Percentiles rank a stretch among this genome's conserved stretches.
phyloP scores from a whole-genome alignment of 2,329 filamentous ascomycete species.

The Scedosporium dehoogii region DNA sequence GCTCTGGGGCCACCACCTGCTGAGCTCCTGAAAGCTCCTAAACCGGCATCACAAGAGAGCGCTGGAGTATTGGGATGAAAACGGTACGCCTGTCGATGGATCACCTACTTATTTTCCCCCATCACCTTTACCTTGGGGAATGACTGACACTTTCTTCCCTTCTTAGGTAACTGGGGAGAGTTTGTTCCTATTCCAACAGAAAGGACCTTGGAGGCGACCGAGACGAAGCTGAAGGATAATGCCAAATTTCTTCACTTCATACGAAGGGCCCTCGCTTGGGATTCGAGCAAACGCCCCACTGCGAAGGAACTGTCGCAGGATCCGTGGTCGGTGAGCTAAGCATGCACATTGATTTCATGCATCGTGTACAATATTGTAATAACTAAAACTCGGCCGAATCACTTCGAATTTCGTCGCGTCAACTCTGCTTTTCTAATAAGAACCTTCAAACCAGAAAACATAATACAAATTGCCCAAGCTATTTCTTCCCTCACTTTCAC shows the following conservation, averaged over 20 bases:
- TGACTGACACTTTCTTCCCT: background rate
- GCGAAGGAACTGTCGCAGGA: background rate
- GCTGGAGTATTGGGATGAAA: background rate
- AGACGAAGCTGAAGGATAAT: background rate
- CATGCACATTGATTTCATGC: too few species aligned
- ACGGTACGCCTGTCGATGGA: background rate
- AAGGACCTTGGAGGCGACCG: background rate
- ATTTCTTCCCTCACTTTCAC: too few species aligned
- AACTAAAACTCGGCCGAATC: too few species aligned
- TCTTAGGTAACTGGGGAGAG: background rate
- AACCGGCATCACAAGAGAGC: background rate
- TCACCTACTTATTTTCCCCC: too few species aligned
- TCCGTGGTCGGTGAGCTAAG: background rate
- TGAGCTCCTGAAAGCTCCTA: background rate
- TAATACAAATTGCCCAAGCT: too few species aligned
- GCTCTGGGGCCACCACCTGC: background rate
- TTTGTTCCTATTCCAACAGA: background rate
- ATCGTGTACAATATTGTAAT: too few species aligned
- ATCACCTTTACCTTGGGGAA: background rate
- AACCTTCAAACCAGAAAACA: too few species aligned
- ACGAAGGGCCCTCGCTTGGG: background rate
- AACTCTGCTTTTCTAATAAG: too few species aligned
- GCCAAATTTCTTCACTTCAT: background rate
- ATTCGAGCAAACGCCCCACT: background rate
- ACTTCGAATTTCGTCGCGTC: too few species aligned